Percentiles rank a stretch among this genome's conserved stretches.
Conservation (phyloP, 2,329 filamentous ascomycete genomes). For the Acephala macrosclerotiorum region DNA sequence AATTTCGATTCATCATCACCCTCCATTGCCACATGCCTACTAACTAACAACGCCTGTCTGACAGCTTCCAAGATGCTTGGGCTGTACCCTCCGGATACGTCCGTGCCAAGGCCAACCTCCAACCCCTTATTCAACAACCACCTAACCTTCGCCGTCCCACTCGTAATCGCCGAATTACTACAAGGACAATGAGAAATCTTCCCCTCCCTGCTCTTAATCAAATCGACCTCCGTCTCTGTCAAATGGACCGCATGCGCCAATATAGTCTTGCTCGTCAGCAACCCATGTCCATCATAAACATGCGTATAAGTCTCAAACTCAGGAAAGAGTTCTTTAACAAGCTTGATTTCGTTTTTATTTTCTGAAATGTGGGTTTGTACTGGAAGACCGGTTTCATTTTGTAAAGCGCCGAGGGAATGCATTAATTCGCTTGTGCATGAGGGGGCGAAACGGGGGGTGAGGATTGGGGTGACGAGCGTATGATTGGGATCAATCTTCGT, state of each 20-base stretch:
- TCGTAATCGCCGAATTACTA: conserved; percentile 83
- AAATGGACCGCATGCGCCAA: conserved; percentile 88
- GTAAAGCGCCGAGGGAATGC: conserved; percentile 67
- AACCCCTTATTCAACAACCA: conserved; percentile 77
- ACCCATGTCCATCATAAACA: conserved; percentile 77
- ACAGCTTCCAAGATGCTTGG: conserved; percentile 84
- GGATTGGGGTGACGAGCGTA: conserved; percentile 75
- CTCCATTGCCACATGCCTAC: conserved; percentile 71
- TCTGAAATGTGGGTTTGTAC: conserved; percentile 93
- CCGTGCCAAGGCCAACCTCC: conserved; percentile 85
- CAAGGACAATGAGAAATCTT: conserved; percentile 88
- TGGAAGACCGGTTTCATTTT: conserved; percentile 66
- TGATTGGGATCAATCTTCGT: conserved; percentile 68
- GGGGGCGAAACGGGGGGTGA: conserved; percentile 78
- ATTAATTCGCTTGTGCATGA: conserved; percentile 69
- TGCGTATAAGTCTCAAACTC: conserved; percentile 69
- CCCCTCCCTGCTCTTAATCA: conserved; percentile 66
- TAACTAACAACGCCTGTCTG: conserved; percentile 81
- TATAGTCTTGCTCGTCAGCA: conserved; percentile 78
- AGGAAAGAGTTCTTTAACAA: conserved; percentile 77
- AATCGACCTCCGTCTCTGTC: conserved; percentile 65
- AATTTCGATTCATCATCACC: conserved; percentile 64
- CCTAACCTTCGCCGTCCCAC: conserved; percentile 79
- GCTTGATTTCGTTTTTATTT: conserved; percentile 74
- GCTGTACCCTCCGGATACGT: conserved; percentile 88